Evolutionary conservation across 2,329 filamentous ascomycete genomes (phyloP).

Genomic region (Hypoxylon sp.): DNA sequence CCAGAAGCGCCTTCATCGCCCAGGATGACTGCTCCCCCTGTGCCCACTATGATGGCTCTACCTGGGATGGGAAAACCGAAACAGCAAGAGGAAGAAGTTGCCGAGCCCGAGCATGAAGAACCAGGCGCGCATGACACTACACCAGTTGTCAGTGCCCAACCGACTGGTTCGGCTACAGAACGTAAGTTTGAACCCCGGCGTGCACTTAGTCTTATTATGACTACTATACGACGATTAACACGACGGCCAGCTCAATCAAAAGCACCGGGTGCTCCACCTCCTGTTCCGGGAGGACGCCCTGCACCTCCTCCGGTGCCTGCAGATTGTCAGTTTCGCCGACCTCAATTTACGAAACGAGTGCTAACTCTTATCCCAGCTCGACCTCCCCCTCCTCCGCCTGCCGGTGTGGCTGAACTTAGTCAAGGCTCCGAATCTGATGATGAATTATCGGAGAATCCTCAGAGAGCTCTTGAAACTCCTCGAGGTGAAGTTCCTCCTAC

Average conservation of each 20-base stretch:
- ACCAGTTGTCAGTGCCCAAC: constrained; percentile 50
- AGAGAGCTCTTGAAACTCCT: constrained; percentile 59
- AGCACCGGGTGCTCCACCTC: constrained; percentile 55
- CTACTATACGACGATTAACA: constrained; percentile 44
- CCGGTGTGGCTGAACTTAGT: constrained; percentile 73
- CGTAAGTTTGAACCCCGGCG: constrained; percentile 45
- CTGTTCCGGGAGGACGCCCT: constrained; percentile 65
- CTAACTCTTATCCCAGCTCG: constrained; percentile 66
- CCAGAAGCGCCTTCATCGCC: constrained; percentile 59
- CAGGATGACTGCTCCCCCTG: constrained; percentile 63
- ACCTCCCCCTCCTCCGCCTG: constrained; percentile 67
- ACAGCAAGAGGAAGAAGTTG: constrained; percentile 59
- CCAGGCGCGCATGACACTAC: constrained; percentile 53
- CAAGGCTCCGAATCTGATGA: constrained; percentile 91
- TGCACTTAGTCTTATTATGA: constrained; percentile 35
- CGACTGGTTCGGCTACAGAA: constrained; percentile 43
- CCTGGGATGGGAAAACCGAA: constrained; percentile 77
- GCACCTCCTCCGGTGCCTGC: constrained; percentile 69
- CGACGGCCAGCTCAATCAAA: constrained; percentile 50
- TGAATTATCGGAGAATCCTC: constrained; percentile 74
- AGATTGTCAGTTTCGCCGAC: constrained; percentile 66
- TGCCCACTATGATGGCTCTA: constrained; percentile 73
- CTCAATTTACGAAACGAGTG: constrained; percentile 28
- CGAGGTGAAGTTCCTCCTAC: constrained; percentile 56
- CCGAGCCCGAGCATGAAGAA: constrained; percentile 63